These are phyloP conservation scores for Helminthosporium solani DNA, from an alignment of 2,329 filamentous ascomycete genomes.

Conservation along the genomic window DNA sequence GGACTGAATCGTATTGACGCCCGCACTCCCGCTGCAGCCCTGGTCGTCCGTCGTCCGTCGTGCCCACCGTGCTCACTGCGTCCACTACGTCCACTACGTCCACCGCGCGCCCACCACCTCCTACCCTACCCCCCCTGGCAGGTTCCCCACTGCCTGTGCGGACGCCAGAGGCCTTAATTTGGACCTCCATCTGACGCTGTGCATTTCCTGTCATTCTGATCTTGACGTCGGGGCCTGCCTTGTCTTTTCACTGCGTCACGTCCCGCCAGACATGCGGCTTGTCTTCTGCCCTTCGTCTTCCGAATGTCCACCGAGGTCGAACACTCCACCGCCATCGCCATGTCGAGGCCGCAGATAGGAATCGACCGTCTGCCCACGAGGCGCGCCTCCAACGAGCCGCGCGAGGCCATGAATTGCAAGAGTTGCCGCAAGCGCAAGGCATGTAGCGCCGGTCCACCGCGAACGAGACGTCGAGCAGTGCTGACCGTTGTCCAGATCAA, in stretches of 20 bases:
- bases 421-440: slow-evolving; percentile 92
- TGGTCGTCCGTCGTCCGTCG: slow-evolving; percentile 27
- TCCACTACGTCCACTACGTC: neutral
- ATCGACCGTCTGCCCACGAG: slow-evolving; percentile 76
- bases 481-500: slow-evolving; percentile 67
- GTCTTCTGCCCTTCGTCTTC: slow-evolving; percentile 19
- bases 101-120: no score
- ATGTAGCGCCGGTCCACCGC: slow-evolving; percentile 17
- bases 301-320: slow-evolving; percentile 36
- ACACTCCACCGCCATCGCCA: slow-evolving; percentile 43
- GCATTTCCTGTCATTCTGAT: slow-evolving; percentile 25
- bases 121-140: slow-evolving; percentile 8
- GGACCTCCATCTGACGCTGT: slow-evolving; percentile 36
- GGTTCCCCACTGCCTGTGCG: slow-evolving; percentile 20
- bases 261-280: slow-evolving; percentile 38
- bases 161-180: slow-evolving; percentile 44
- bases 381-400: slow-evolving; percentile 70
- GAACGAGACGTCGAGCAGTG: neutral
- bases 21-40: slow-evolving; percentile 35
- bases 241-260: slow-evolving; percentile 11
- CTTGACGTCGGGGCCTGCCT: neutral
- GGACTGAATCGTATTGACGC: slow-evolving; percentile 33
- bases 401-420: slow-evolving; percentile 95
- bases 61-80: neutral
- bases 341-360: slow-evolving; percentile 75